Base-by-base conservation (phyloP, 345 rosid species). In the Euclidium syriacum region DNA sequence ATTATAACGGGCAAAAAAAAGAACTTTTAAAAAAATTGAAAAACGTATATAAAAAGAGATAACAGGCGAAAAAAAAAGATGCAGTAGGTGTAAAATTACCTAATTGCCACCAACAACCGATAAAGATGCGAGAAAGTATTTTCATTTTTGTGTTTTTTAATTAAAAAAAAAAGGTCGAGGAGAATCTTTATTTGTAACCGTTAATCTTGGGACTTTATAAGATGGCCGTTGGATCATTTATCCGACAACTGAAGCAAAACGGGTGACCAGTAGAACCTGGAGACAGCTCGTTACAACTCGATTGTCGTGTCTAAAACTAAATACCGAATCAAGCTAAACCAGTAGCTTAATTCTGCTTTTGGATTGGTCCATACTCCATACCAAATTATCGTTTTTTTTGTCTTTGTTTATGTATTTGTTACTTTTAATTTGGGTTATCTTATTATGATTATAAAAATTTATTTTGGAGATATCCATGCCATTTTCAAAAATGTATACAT, bases 91-190 rank as follows among this genome's bases (percentile, higher is more conserved):
- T n/a, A n/a, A 73, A 81, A 79, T 79, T 62, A 79, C 86, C 68
- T 76, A 77, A 72, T 77, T 73, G 72, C 85, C 84, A 63, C 75
- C 64, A 71, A 59, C 78, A 33, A 53, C 72, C 52, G 72, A 71
- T 42, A 58, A 64, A 56, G 47, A 71, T 55, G 2, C 29, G n/a
- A 25, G 15, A 49, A 18, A 54, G 39, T 58, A 62, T 57, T 66
- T 59, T 52, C 15, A 18, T 39, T 38, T 14, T n/a, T 9, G 18
- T 16, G 4, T 24, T 47, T 20, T 57, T 20, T 26, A 18, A 18
- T 29, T 10, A 11, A 3, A 18, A 16, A 16, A 23, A 22, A 58
- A 50, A 24, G 24, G n/a, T n/a, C 1, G 27, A 36, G 38, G 22
- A 44, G 74, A 70, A 70, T 62, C 63, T 47, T 64, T 30, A 58